Conservation (phyloP, 768 basidiomycete genomes). For the Suillus bovinus region DNA sequence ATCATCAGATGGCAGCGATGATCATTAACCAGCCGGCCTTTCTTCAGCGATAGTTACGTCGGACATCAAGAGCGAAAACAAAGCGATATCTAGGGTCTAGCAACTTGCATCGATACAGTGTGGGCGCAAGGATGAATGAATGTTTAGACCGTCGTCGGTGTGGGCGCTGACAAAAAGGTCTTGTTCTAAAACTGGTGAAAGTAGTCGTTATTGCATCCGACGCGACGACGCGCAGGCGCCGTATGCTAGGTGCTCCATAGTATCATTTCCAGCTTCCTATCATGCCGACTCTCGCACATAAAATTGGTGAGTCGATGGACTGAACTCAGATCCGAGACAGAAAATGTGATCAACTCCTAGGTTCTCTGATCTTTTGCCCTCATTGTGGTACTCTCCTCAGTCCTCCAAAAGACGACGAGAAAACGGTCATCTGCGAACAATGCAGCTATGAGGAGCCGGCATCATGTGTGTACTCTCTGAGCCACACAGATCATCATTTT, state of each 20-base stretch:
- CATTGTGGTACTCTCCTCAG: constrained; percentile 88
- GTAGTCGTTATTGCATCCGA: constrained; percentile 1
- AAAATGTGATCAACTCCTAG: constrained; percentile 37
- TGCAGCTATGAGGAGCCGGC: constrained; percentile 88
- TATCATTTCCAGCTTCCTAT: background rate
- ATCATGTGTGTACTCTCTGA: constrained; percentile 62
- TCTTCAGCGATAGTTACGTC: constrained; percentile 8
- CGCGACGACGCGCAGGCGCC: background rate
- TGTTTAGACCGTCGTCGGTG: background rate
- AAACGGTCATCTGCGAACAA: constrained; percentile 81
- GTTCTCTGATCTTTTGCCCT: constrained; percentile 93
- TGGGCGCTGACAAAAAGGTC: constrained; percentile 9
- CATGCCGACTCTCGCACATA: constrained; percentile 41
- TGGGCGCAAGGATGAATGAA: constrained; percentile 14
- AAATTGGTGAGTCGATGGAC: constrained; percentile 41
- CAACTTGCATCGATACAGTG: background rate
- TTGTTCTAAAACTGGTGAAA: constrained; percentile 23
- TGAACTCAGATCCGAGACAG: background rate
- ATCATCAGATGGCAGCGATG: background rate
- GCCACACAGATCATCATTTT: background rate
- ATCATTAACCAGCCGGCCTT: background rate
- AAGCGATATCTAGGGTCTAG: constrained; percentile 11
- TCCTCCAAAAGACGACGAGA: constrained; percentile 74
- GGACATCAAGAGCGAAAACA: constrained; percentile 8
- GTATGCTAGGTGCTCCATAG: no score